phyloP scores from a whole-genome alignment of 2,329 filamentous ascomycete species.

The Ambrosiella cleistominuta region DNA sequence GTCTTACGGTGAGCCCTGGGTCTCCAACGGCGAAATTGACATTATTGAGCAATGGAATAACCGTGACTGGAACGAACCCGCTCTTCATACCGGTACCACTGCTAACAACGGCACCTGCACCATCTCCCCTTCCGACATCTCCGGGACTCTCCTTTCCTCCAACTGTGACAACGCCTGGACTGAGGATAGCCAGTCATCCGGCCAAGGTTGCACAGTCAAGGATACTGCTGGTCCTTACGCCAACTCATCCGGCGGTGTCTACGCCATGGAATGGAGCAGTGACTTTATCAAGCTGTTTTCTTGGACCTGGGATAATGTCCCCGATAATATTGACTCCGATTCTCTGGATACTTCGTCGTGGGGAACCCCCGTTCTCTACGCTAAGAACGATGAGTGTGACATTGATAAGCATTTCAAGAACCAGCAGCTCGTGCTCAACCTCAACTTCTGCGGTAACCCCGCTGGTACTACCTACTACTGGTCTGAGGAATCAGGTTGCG shows the following conservation, averaged over 20 bases:
- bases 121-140: constrained; percentile 19
- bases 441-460: constrained; percentile 57
- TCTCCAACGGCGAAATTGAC: constrained; percentile 45
- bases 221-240: constrained; percentile 25
- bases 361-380: constrained; percentile 45
- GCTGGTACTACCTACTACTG: constrained; percentile 27
- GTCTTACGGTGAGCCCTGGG: constrained; percentile 38
- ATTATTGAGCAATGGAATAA: constrained; percentile 50
- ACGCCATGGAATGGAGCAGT: constrained; percentile 27
- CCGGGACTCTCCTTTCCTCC: constrained; percentile 18
- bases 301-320: constrained; percentile 20
- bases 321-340: constrained; percentile 21
- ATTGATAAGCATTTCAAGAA: constrained; percentile 44
- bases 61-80: constrained; percentile 35
- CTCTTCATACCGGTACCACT: constrained; percentile 33
- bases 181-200: constrained; percentile 14
- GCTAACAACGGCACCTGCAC: constrained; percentile 21
- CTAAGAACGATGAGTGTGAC: constrained; percentile 42
- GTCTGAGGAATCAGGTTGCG: constrained; percentile 16
- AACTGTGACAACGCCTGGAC: constrained; percentile 25
- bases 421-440: constrained; percentile 58
- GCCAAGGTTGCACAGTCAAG: constrained; percentile 25
- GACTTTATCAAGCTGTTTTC: constrained; percentile 26
- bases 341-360: constrained; percentile 45
- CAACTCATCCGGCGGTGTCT: constrained; percentile 23